Evolutionary conservation across 2,329 filamentous ascomycete genomes (phyloP).

Genomic region (Phaeosphaeria sp.): DNA sequence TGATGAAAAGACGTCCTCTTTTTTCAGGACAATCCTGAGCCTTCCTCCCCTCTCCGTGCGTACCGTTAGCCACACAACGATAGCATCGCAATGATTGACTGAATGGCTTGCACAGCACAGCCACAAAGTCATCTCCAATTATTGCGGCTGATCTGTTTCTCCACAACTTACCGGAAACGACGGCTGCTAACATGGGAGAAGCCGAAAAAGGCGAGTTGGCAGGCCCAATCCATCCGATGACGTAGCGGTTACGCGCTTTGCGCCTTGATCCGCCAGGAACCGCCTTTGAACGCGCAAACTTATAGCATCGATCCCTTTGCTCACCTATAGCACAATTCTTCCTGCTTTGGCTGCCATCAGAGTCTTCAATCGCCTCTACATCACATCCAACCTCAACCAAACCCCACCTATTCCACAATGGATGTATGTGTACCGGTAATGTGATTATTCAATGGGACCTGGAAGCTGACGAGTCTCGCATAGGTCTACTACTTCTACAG

Average conservation of each 20-base stretch:
- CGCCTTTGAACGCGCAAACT: conserved; percentile 1
- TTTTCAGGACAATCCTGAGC: background rate
- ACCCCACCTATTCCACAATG: conserved; percentile 2
- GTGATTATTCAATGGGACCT: background rate
- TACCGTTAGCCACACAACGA: background rate
- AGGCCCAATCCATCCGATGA: conserved; percentile 11
- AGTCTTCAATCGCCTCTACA: background rate
- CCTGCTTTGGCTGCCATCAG: background rate
- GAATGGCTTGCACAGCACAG: background rate
- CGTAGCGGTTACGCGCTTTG: conserved; percentile 2
- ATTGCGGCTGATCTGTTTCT: background rate
- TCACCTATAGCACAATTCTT: background rate
- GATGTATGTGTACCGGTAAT: conserved; percentile 7
- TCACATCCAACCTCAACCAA: background rate
- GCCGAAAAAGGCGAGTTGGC: conserved; percentile 5
- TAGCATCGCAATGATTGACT: background rate
- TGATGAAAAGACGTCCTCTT: background rate
- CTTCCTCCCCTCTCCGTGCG: background rate
- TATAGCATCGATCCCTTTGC: background rate
- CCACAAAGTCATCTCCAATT: background rate
- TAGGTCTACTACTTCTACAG: conserved; percentile 54
- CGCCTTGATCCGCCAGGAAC: conserved; percentile 10
- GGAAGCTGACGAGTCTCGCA: conserved; percentile 20
- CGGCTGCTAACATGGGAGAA: conserved; percentile 2
- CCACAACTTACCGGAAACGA: background rate